phyloP scores from a whole-genome alignment of 2,329 filamentous ascomycete species.

The Clarireedia paspali region DNA sequence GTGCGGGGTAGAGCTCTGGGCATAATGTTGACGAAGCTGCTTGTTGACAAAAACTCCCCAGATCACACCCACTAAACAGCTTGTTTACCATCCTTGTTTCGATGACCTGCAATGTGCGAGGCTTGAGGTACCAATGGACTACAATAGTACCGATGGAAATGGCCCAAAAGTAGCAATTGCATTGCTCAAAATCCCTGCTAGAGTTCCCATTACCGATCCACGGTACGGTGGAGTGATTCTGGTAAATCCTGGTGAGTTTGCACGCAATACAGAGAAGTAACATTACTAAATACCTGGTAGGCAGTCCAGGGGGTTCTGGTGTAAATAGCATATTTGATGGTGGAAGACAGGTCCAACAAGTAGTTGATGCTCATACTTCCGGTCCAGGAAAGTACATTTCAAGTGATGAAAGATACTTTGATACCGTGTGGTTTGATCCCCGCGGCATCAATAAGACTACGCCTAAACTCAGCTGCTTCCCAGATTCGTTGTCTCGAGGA shows the following conservation, averaged over 20 bases:
- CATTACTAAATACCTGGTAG: constrained; percentile 1
- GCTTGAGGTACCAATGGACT: constrained; percentile 36
- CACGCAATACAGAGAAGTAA: background rate
- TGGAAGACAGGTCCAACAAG: constrained; percentile 24
- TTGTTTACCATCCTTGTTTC: constrained; percentile 31
- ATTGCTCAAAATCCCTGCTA: constrained; percentile 33
- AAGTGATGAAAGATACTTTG: constrained; percentile 27
- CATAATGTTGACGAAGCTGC: background rate
- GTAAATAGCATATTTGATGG: constrained; percentile 21
- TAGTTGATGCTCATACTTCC: constrained; percentile 20
- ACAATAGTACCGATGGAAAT: constrained; percentile 25
- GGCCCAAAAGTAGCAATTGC: constrained; percentile 30
- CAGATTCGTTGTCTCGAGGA: constrained; percentile 15
- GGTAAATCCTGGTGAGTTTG: constrained; percentile 30
- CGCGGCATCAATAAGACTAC: constrained; percentile 32
- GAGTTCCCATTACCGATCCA: constrained; percentile 30
- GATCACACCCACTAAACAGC: constrained; percentile 12
- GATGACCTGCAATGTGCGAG: constrained; percentile 33
- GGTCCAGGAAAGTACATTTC: background rate
- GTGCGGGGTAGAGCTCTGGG: background rate
- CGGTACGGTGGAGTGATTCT: constrained; percentile 33
- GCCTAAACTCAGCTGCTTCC: constrained; percentile 30
- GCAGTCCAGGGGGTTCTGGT: constrained; percentile 34
- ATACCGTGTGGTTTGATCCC: constrained; percentile 36
- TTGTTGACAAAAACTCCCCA: background rate